Base-by-base conservation (phyloP, 1,139 yeast species). In the Suhomyces taliae region DNA sequence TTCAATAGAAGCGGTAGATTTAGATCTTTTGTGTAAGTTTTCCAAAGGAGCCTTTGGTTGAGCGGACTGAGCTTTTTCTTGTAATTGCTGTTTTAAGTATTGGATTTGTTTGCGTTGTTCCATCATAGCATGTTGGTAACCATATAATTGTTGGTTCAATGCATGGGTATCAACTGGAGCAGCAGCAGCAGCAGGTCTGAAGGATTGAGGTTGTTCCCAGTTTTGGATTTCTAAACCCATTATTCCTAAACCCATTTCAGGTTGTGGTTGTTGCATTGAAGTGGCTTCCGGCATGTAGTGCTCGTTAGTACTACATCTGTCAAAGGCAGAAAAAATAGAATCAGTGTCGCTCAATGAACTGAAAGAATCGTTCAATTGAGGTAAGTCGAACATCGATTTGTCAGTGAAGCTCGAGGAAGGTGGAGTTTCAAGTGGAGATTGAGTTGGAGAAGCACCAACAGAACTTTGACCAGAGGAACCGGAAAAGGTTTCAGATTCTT, bases 81-180 rank as follows among this genome's bases (percentile, higher is more conserved):
- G 53, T 47, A 57, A 56, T 54, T 56, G 67, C 49, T 57, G 62
- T 54, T 61, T 64, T 47, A 61, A 61, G 48, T 47, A 56, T 50
- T 61, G 66, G 39, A 60, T 59, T 51, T 62, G 66, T 46, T 59
- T 57, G 51, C 55, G 52, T 50, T 64, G 69, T 50, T 60, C 60
- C 47, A 59, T 49, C 57, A 62, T 58, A 27, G 63, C 63, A 47
- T 60, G 60, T 47, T 61, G 64, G 52, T 61, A 59, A 24, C 59
- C 62, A 34, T 42, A 54, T 38, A 59, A 53, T 47, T 61, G 65
- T 36, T 54, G 49, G 47, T 46, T 53, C 34, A 54, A 41, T 31
- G 47, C 44, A 15, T 46, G 37, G 15, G 48, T 36, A 26, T 43
- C 49, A 14, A 41, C 36, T 36, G 50, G 26, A 39, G 49, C 29